Conservation (phyloP, 2,329 filamentous ascomycete genomes). For the Exophiala calicioides region DNA sequence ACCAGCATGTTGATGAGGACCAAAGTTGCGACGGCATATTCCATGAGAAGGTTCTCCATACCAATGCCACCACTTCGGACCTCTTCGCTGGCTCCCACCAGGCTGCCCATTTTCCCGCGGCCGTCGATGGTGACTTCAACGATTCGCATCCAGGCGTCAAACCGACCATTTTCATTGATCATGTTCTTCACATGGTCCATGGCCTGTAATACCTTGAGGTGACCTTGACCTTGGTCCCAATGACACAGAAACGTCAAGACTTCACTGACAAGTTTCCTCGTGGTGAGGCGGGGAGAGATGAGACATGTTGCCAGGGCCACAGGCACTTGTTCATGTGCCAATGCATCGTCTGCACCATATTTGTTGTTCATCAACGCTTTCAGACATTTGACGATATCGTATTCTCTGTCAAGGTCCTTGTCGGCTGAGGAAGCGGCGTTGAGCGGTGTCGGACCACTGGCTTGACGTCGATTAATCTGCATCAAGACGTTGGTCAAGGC, state of each 20-base stretch:
- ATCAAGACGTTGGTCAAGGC: slow-evolving; percentile 89
- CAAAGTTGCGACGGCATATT: slow-evolving; percentile 93
- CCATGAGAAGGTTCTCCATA: slow-evolving; percentile 98
- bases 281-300: slow-evolving; percentile 84
- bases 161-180: slow-evolving; percentile 88
- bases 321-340: slow-evolving; percentile 86
- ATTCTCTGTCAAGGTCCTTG: slow-evolving; percentile 85
- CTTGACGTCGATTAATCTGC: slow-evolving; percentile 88
- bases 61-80: slow-evolving; percentile 93
- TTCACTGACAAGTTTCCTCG: slow-evolving; percentile 91
- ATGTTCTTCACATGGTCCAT: slow-evolving; percentile 88
- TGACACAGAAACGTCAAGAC: slow-evolving; percentile 95
- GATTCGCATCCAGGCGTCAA: slow-evolving; percentile 98
- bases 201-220: slow-evolving; percentile 89
- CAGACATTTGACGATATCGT: slow-evolving; percentile 96
- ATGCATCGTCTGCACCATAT: slow-evolving; percentile 93
- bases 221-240: slow-evolving; percentile 85
- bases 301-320: slow-evolving; percentile 83
- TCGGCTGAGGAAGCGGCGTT: slow-evolving; percentile 62
- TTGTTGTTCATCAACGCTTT: slow-evolving; percentile 99
- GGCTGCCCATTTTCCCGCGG: slow-evolving; percentile 96
- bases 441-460: slow-evolving; percentile 68
- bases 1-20: slow-evolving; percentile 97
- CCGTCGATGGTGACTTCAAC: slow-evolving; percentile 97
- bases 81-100: slow-evolving; percentile 95